Evolutionary conservation across 2,329 filamentous ascomycete species (phyloP).

Genomic region (Cercospora janseana): DNA sequence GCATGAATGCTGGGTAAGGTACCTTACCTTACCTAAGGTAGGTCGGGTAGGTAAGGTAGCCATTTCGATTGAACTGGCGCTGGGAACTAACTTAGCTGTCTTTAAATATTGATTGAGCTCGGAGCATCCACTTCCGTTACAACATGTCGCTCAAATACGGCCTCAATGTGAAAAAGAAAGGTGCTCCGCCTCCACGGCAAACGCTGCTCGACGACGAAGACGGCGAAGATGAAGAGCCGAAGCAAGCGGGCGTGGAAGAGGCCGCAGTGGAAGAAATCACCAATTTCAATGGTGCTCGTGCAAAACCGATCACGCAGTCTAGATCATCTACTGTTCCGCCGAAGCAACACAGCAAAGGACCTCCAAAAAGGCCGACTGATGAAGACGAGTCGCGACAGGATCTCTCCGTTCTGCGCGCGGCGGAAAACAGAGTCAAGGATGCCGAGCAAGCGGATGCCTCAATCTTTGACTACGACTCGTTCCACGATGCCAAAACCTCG

Average conservation of each 20-base stretch:
- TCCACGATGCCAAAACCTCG: conserved; percentile 72
- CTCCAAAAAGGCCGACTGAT: conserved; percentile 41
- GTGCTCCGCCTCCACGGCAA: conserved; percentile 24
- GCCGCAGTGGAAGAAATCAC: conserved; percentile 57
- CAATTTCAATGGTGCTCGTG: conserved; percentile 56
- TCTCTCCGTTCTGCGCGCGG: conserved; percentile 57
- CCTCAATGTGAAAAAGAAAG: conserved; percentile 37
- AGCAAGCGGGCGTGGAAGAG: conserved; percentile 32
- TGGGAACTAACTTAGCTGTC: no score
- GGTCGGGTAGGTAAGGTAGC: no score
- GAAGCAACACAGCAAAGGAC: conserved; percentile 38
- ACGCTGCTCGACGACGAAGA: conserved; percentile 32
- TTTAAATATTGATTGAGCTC: no score
- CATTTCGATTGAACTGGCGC: no score
- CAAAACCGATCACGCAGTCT: conserved; percentile 18
- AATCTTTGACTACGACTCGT: conserved; percentile 82
- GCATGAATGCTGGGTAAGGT: no score
- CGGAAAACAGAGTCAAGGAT: conserved; percentile 61
- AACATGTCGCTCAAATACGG: conserved; percentile 40
- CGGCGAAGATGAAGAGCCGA: conserved; percentile 28
- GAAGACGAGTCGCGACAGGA: conserved; percentile 51
- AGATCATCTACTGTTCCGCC: conserved; percentile 36
- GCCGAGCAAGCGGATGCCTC: conserved; percentile 67
- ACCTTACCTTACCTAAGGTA: no score
- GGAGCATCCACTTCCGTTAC: conserved; percentile 13